Evolutionary conservation across 2,329 filamentous ascomycete species (phyloP).

Genomic region (Penicillium sp.): DNA sequence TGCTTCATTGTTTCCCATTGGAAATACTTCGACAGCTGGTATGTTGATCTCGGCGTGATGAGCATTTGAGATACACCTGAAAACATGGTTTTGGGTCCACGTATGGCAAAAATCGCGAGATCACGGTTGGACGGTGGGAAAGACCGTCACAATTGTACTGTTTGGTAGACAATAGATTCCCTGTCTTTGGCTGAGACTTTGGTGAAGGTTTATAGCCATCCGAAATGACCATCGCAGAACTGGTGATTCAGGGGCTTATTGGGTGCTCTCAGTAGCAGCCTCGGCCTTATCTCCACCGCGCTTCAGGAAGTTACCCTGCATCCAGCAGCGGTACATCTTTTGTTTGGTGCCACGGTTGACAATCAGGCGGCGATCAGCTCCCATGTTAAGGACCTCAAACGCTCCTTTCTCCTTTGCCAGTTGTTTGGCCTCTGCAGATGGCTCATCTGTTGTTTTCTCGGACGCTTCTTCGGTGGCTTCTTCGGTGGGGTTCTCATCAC

Average conservation of each 20-base stretch:
- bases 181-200: not conserved
- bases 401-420: conserved; percentile 26
- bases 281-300: conserved; percentile 16
- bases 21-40: not conserved
- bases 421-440: conserved; percentile 12
- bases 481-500: not conserved
- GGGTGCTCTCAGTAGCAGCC: conserved; percentile 6
- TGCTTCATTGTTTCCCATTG: not conserved
- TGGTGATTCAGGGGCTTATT: conserved; percentile 10
- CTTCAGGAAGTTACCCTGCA: conserved; percentile 48
- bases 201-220: not conserved
- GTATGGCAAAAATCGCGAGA: not conserved
- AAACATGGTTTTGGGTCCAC: not conserved
- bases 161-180: not conserved
- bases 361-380: conserved; percentile 81
- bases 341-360: conserved; percentile 87
- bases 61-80: not conserved
- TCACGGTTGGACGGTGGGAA: not conserved
- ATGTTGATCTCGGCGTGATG: not conserved
- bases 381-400: conserved; percentile 76
- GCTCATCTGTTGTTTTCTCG: conserved; percentile 1
- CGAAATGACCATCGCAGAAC: not conserved
- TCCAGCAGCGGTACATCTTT: conserved; percentile 97
- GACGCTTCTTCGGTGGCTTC: not conserved
- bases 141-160: not conserved